These are phyloP conservation scores for Candida sithepensis DNA, from an alignment of 805 yeast genomes.

Conservation along the genomic window DNA sequence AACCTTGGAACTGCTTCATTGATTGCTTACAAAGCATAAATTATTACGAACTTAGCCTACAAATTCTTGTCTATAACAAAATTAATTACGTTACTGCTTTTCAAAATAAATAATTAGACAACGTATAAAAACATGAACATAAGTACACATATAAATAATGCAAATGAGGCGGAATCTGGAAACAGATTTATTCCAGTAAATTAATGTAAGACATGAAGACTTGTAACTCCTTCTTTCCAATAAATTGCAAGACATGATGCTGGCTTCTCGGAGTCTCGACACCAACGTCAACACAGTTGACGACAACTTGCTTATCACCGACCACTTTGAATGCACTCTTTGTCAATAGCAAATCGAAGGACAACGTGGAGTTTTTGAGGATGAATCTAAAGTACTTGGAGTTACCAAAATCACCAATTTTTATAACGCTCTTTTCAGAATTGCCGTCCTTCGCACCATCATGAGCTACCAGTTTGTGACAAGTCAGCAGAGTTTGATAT, in stretches of 20 bases:
- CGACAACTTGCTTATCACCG: not conserved
- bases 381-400: constrained; percentile 5
- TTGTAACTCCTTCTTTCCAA: constrained; percentile 5
- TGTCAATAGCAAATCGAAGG: constrained; percentile 12
- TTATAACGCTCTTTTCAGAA: not conserved
- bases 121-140: not conserved
- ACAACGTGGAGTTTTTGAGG: constrained; percentile 9
- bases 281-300: constrained; percentile 16
- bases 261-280: not conserved
- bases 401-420: constrained; percentile 14
- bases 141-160: not conserved
- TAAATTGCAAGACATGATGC: constrained; percentile 11
- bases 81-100: too few relatives aligned
- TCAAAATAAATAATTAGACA: too few relatives aligned
- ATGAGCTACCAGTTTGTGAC: constrained; percentile 5
- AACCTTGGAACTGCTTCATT: constrained; percentile 76
- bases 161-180: too few relatives aligned
- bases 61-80: not conserved
- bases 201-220: constrained; percentile 6
- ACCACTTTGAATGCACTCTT: constrained; percentile 7
- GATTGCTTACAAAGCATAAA: constrained; percentile 33
- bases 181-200: not conserved
- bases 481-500: constrained; percentile 8
- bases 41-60: not conserved
- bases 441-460: not conserved